Base-by-base conservation (phyloP, 495 filamentous ascomycete species). In the Cercophora newfieldiana region DNA sequence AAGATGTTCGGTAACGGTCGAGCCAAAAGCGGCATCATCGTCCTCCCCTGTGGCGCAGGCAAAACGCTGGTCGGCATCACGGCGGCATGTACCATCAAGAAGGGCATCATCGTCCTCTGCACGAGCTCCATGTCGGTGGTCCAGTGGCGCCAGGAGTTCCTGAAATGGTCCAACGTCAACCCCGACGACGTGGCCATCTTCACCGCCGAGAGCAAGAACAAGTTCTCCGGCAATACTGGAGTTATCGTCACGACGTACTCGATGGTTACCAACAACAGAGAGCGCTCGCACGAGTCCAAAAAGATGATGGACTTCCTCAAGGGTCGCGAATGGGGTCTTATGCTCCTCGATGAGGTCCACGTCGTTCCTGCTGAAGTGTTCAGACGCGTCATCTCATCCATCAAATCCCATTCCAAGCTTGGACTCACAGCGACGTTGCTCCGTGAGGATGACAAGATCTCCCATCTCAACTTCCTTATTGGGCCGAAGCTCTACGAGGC, bases 1-100 rank as follows among this genome's bases (percentile, higher is more conserved):
- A 98, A 99, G 76, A 98, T 99, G 96, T 99, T 99, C 72, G 93
- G 95, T 71, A 99, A 99, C 73, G 94, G 93, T 62, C 87, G 95
- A 74, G 93, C 95, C 22, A 95, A 96, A 78, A 96, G 92, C 78
- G 95, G 96, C 68, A 96, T 99, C 69, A 98, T 99, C 65, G 95
- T 99, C 51, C 76, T 99, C 68, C 95, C 95, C 58, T 99, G 96
- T 77, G 95, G 95, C 48, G 96, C 95, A 14, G 95, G 95, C 31
- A 99, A 99, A 80, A 99, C 95, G 0, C 78, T 99, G 61, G 95
- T 99, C 12, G 95, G 95, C 30, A 97, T 98, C 66, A 97, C 95
- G 2, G 95, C 95, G 19, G 95, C 92, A 22, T 98, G 94, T 75
- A 98, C 96, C 0, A 94, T 98, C 78, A 96, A 94, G 77, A 99